Conservation (phyloP, 169 alveolate species). For the Plasmodium chabaudi region DNA sequence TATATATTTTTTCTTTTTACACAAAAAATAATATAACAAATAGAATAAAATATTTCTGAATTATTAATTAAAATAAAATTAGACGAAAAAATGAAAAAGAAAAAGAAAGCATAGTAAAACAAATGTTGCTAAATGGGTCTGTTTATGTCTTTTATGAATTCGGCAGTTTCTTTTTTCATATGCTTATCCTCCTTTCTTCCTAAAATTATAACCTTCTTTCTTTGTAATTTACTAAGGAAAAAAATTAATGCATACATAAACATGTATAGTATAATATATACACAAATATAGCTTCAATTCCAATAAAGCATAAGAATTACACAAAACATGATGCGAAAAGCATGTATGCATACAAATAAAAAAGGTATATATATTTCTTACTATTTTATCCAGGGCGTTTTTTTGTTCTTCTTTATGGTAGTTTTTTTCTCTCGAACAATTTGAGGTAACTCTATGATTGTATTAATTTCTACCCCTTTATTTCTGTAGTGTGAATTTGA, state of each 20-base stretch:
- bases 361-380: constrained; percentile 5
- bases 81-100: neutral
- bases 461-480: constrained; percentile 42
- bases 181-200: constrained; percentile 42
- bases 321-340: neutral
- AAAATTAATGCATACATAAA: constrained; percentile 1
- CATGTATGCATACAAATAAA: neutral
- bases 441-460: constrained; percentile 61
- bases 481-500: constrained; percentile 58
- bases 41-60: too few species aligned
- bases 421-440: constrained; percentile 41
- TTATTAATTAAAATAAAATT: neutral
- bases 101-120: constrained; percentile 4
- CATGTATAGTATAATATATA: too few species aligned
- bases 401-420: constrained; percentile 36
- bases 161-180: constrained; percentile 31
- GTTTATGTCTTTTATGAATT: constrained; percentile 63
- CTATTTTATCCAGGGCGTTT: constrained; percentile 74
- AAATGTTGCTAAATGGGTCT: constrained; percentile 7
- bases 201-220: constrained; percentile 53
- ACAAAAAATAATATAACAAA: too few species aligned
- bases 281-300: neutral
- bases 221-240: constrained; percentile 51
- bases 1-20: too few species aligned
- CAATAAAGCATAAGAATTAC: neutral